These are phyloP conservation scores for Brassica carinata DNA, from an alignment of 345 rosid genomes.

Conservation along the genomic window DNA sequence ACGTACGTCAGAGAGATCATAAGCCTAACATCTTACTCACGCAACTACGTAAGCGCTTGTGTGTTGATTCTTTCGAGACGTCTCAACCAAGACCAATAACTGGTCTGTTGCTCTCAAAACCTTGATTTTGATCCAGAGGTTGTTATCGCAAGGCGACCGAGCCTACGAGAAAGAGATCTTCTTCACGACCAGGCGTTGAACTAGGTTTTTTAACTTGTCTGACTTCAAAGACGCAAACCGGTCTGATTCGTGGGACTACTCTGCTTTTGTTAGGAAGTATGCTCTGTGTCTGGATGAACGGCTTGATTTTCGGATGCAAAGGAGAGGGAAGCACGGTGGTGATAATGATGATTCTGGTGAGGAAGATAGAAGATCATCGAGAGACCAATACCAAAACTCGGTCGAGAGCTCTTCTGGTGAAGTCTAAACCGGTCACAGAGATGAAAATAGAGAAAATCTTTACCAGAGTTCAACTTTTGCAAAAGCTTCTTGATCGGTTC, in stretches of 20 bases:
- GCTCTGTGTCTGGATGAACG: constrained; percentile 75
- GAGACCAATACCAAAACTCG: constrained; percentile 1
- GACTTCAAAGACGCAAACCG: constrained; percentile 64
- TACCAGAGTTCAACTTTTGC: constrained; percentile 63
- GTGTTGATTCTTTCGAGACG: constrained; percentile 58
- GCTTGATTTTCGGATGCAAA: constrained; percentile 68
- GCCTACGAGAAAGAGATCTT: constrained; percentile 81
- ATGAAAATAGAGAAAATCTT: constrained; percentile 58
- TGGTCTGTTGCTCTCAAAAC: constrained; percentile 85
- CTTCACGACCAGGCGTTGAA: constrained; percentile 74
- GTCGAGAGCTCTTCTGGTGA: constrained; percentile 23
- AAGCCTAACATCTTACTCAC: constrained; percentile 69
- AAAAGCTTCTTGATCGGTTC: constrained; percentile 77
- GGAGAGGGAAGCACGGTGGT: constrained; percentile 51
- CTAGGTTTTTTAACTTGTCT: constrained; percentile 76
- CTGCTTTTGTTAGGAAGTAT: constrained; percentile 79
- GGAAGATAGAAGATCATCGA: constrained; percentile 45
- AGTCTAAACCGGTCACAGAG: constrained; percentile 52
- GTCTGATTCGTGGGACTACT: constrained; percentile 74
- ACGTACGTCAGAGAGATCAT: constrained; percentile 22
- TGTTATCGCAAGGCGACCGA: constrained; percentile 62
- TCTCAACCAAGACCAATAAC: constrained; percentile 47
- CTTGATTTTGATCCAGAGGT: constrained; percentile 62
- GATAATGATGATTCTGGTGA: constrained; percentile 41
- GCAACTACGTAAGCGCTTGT: constrained; percentile 54